Conservation (phyloP, 129 eudicot genomes). For the Chrysanthemum seticuspe region DNA sequence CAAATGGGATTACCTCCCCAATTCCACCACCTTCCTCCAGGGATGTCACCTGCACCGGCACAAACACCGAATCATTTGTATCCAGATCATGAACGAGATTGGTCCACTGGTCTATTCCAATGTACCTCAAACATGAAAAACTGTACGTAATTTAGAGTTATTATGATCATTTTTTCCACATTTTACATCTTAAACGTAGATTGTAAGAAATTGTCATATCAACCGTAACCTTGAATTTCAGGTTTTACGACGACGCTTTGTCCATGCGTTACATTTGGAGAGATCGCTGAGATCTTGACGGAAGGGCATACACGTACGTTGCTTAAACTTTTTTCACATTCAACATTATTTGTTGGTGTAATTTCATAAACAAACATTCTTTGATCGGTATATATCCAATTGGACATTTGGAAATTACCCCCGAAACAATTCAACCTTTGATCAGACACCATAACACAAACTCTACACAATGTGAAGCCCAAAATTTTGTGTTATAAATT, state of each 20-base stretch:
- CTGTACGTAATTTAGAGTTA: slow-evolving; percentile 24
- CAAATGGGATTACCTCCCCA: slow-evolving; percentile 24
- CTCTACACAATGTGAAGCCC: no score
- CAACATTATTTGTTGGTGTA: not conserved
- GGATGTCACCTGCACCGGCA: not conserved
- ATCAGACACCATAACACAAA: no score
- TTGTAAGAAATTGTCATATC: slow-evolving; percentile 2
- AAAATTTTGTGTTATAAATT: no score
- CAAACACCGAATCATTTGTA: slow-evolving; percentile 27
- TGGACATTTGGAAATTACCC: no score
- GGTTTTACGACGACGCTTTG: slow-evolving; percentile 45
- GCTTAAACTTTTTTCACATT: not conserved
- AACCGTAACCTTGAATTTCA: slow-evolving; percentile 11
- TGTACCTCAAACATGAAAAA: slow-evolving; percentile 46
- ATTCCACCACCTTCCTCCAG: slow-evolving; percentile 23
- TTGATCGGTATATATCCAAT: not conserved
- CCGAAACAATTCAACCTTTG: no score
- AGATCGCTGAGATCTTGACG: slow-evolving; percentile 56
- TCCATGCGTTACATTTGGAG: slow-evolving; percentile 60
- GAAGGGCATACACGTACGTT: slow-evolving; percentile 60
- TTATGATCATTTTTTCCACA: not conserved
- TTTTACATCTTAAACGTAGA: not conserved
- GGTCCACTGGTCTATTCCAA: slow-evolving; percentile 56
- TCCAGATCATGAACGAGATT: slow-evolving; percentile 43
- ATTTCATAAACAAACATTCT: slow-evolving; percentile 1